Conservation (phyloP, 139 green algal genomes). For the Dunaliella sp. region DNA sequence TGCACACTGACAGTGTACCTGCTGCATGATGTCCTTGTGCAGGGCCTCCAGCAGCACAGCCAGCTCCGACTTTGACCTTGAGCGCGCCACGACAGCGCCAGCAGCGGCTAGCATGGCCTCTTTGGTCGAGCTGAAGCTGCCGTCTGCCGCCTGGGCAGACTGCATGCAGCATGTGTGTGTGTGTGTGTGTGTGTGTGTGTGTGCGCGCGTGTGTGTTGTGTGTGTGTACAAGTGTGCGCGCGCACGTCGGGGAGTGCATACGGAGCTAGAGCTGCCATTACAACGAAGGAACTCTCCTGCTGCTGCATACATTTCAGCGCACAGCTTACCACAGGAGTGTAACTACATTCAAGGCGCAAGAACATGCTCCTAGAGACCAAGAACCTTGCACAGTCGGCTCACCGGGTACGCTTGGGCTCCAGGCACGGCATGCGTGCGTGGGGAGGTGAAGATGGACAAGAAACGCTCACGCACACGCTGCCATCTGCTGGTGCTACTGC, state of each 20-base stretch:
- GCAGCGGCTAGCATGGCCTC: background rate
- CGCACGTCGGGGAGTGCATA: background rate
- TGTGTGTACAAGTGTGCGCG: background rate
- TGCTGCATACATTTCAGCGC: too few species aligned
- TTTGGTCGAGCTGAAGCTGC: background rate
- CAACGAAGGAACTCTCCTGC: too few species aligned
- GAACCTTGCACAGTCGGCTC: too few species aligned
- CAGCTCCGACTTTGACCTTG: slow-evolving; percentile 47
- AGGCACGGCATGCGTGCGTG: background rate
- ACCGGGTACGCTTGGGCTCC: background rate
- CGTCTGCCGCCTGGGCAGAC: background rate
- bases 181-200: background rate
- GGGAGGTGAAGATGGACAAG: slow-evolving; percentile 40
- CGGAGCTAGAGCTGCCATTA: too few species aligned
- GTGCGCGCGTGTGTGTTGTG: background rate
- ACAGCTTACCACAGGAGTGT: too few species aligned
- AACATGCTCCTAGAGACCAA: too few species aligned
- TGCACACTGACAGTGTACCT: slow-evolving; percentile 30
- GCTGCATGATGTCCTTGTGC: slow-evolving; percentile 57
- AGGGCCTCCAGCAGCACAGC: slow-evolving; percentile 53
- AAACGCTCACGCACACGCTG: slow-evolving; percentile 39
- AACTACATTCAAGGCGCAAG: too few species aligned
- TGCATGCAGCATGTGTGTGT: background rate
- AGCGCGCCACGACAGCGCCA: slow-evolving; percentile 9
- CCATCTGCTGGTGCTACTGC: slow-evolving; percentile 22